Percentiles rank a stretch among this genome's conserved stretches.
Evolutionary conservation across 306 rosid genomes (phyloP).

Genomic region (Acacia crassicarpa): DNA sequence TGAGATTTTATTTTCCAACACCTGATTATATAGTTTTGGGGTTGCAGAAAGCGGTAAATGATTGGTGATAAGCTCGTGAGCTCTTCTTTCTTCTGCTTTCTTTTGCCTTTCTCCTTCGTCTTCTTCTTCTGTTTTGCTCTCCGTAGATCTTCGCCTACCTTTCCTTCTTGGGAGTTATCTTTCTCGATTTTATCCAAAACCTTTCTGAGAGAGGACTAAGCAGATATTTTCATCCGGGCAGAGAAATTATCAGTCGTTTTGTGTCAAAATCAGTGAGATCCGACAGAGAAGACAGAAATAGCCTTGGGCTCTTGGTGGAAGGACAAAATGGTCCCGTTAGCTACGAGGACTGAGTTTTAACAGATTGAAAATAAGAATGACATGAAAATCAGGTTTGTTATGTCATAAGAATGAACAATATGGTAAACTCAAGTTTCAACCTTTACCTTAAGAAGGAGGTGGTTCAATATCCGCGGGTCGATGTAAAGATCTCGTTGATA

Average conservation of each 20-base stretch:
- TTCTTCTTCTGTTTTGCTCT: neutral
- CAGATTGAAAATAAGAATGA: neutral
- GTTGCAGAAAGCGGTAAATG: conserved; percentile 33
- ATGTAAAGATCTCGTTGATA: too few relatives aligned
- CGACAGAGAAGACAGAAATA: neutral
- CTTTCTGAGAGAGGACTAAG: neutral
- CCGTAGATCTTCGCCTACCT: neutral
- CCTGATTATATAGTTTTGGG: conserved; percentile 27
- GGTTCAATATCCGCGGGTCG: too few relatives aligned
- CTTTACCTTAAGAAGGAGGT: too few relatives aligned
- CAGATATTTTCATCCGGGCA: conserved; percentile 14
- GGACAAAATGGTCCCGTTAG: neutral
- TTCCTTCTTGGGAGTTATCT: conserved; percentile 15
- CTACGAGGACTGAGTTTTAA: neutral
- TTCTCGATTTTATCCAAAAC: conserved; percentile 38
- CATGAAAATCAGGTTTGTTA: too few relatives aligned
- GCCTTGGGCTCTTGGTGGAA: neutral
- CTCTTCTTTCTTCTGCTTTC: neutral
- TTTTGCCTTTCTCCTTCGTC: neutral
- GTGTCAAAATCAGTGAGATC: neutral
- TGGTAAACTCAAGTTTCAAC: too few relatives aligned
- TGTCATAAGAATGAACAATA: too few relatives aligned
- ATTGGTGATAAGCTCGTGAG: conserved; percentile 53
- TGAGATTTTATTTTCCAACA: conserved; percentile 1
- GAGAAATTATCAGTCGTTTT: neutral